A percentile compares a stretch with the other conserved stretches of the same genome.
Conservation (phyloP, 192 early-diverging fungal genomes). For the Funneliformis geosporum region DNA sequence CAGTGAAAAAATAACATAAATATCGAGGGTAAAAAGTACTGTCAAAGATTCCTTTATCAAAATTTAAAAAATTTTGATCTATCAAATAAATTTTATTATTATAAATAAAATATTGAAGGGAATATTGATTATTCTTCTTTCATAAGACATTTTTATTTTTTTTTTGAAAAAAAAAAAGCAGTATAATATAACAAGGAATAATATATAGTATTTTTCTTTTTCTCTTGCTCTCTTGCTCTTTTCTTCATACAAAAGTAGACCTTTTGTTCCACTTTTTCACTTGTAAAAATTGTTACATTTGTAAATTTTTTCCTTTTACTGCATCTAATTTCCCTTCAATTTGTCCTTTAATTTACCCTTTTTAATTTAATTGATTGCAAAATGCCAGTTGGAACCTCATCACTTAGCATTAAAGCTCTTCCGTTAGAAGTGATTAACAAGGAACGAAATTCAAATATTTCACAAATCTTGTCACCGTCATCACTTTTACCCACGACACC, state of each 20-base stretch:
- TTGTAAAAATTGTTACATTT: neutral
- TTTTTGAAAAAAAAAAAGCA: too few species aligned
- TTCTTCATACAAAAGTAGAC: constrained; percentile 3
- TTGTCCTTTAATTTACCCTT: too few species aligned
- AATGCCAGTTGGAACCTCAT: constrained; percentile 17
- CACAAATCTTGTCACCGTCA: constrained; percentile 24
- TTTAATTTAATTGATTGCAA: too few species aligned
- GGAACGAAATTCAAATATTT: neutral
- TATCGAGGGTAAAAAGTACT: too few species aligned
- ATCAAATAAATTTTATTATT: neutral
- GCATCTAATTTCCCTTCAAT: neutral
- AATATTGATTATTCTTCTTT: neutral
- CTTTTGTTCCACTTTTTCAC: neutral
- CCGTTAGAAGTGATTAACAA: constrained; percentile 2
- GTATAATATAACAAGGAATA: too few species aligned
- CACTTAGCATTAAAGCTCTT: constrained; percentile 14
- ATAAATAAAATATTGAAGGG: neutral
- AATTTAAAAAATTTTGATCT: neutral
- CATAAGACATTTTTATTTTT: too few species aligned
- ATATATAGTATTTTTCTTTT: too few species aligned
- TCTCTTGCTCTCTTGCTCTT: too few species aligned
- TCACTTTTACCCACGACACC: neutral
- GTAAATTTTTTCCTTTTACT: neutral
- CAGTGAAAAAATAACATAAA: too few species aligned
- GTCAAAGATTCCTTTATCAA: neutral